Conservation (phyloP, 805 yeast genomes). For the Jamesozyma hellenica region DNA sequence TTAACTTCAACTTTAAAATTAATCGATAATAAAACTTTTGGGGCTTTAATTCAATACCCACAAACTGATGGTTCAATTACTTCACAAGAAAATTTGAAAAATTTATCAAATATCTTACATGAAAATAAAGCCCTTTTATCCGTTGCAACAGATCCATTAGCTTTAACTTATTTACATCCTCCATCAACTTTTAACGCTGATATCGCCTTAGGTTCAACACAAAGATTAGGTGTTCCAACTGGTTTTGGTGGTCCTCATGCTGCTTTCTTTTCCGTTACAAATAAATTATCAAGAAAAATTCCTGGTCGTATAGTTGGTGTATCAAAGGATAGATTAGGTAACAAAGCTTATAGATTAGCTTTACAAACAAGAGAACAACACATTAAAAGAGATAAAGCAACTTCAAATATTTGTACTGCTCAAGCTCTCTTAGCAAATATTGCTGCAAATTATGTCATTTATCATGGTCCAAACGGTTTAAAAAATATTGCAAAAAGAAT, state of each 20-base stretch:
- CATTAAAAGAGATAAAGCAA: conserved; percentile 93
- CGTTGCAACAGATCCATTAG: conserved; percentile 86
- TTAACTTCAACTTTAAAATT: not conserved
- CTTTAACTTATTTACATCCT: conserved; percentile 74
- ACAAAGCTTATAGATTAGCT: conserved; percentile 83
- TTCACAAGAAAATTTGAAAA: conserved; percentile 37
- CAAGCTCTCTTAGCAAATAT: conserved; percentile 94
- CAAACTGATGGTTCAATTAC: conserved; percentile 69
- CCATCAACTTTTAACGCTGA: conserved; percentile 87
- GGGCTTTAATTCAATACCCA: conserved; percentile 86
- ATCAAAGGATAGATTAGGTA: conserved; percentile 83
- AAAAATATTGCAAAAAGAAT: conserved; percentile 67
- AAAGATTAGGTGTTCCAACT: conserved; percentile 94
- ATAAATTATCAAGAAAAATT: conserved; percentile 74
- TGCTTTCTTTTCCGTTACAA: conserved; percentile 86
- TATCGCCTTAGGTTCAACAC: conserved; percentile 84
- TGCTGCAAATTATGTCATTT: conserved; percentile 90
- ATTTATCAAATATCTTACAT: conserved; percentile 59
- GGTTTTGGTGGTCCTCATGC: conserved; percentile 99
- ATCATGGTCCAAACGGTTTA: conserved; percentile 88
- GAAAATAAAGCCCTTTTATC: conserved; percentile 63
- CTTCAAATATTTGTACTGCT: conserved; percentile 96
- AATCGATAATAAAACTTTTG: conserved; percentile 34
- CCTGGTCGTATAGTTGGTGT: conserved; percentile 95
- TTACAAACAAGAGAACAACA: conserved; percentile 98